phyloP scores from a whole-genome alignment of 306 rosid species.

The Begonia peltatifolia region DNA sequence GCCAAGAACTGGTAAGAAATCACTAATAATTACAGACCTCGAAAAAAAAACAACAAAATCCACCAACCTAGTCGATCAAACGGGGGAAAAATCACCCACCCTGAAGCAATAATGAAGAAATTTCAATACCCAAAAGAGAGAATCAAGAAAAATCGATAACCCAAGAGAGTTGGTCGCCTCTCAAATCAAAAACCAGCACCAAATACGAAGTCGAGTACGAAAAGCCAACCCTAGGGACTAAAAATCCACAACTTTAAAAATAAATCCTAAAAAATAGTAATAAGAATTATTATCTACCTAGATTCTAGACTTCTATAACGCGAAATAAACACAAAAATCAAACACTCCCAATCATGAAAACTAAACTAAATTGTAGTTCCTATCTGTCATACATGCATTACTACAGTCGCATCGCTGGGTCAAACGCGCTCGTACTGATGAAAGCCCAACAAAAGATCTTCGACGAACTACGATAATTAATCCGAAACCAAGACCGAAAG shows the following conservation, averaged over 20 bases:
- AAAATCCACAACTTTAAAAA: slow-evolving; percentile 22
- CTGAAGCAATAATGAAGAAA: slow-evolving; percentile 15
- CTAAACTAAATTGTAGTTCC: slow-evolving; percentile 13
- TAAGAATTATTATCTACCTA: slow-evolving; percentile 11
- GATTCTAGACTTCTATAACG: slow-evolving; percentile 5
- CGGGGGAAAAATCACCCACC: slow-evolving; percentile 15
- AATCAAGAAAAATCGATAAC: slow-evolving; percentile 25
- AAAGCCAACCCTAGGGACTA: slow-evolving; percentile 43
- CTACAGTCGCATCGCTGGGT: slow-evolving; percentile 1
- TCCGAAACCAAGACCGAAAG: slow-evolving; percentile 5
- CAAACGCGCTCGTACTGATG: slow-evolving; percentile 3
- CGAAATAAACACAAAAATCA: slow-evolving; percentile 13
- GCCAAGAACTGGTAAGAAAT: slow-evolving; percentile 14
- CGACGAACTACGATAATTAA: slow-evolving; percentile 4
- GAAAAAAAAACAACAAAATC: slow-evolving; percentile 6
- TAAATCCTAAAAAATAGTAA: slow-evolving; percentile 7
- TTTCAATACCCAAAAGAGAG: slow-evolving; percentile 17
- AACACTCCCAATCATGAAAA: slow-evolving; percentile 9
- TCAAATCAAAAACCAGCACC: slow-evolving; percentile 20
- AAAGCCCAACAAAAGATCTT: slow-evolving; percentile 2
- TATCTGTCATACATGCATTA: slow-evolving; percentile 9
- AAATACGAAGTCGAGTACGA: slow-evolving; percentile 16
- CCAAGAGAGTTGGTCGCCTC: slow-evolving; percentile 21
- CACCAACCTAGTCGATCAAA: slow-evolving; percentile 5
- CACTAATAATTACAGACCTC: slow-evolving; percentile 12